Percentiles rank a stretch among this genome's conserved stretches.
These are phyloP conservation scores for Alternaria sp. DNA, from an alignment of 2,329 filamentous ascomycete genomes.

Conservation along the genomic window DNA sequence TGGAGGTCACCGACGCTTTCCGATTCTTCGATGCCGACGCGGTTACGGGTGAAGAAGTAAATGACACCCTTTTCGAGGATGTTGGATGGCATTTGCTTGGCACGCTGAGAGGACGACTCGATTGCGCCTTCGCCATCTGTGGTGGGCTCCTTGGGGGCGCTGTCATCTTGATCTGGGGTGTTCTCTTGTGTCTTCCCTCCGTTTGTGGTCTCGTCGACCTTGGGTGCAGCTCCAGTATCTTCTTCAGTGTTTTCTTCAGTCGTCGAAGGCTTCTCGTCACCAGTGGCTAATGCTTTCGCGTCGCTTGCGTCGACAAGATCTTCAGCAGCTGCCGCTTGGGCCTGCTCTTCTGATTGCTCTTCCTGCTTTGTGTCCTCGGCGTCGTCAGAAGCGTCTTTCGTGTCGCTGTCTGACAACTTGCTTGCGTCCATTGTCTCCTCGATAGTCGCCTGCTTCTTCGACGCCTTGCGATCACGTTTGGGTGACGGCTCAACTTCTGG, in stretches of 20 bases:
- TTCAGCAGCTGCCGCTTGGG: constrained; percentile 11
- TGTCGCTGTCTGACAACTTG: constrained; percentile 37
- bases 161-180: constrained; percentile 1
- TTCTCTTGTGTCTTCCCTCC: constrained; percentile 2
- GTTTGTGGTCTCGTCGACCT: constrained; percentile 12
- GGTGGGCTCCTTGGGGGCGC: constrained; percentile 29
- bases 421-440: constrained; percentile 61
- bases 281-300: constrained; percentile 23
- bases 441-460: constrained; percentile 62
- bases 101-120: constrained; percentile 60
- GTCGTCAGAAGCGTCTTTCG: constrained; percentile 32
- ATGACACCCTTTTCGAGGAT: constrained; percentile 89
- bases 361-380: constrained; percentile 10
- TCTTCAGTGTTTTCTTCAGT: constrained; percentile 3
- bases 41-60: constrained; percentile 87
- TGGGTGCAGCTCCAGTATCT: constrained; percentile 6
- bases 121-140: constrained; percentile 51
- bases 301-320: constrained; percentile 13
- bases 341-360: constrained; percentile 23
- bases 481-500: constrained; percentile 48
- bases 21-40: constrained; percentile 77
- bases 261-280: constrained; percentile 24
- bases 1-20: constrained; percentile 75
- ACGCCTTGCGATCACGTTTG: constrained; percentile 55
- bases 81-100: constrained; percentile 63